Evolutionary conservation across 139 green algal species (phyloP), one percentile per base, ranked within the genome.

Genomic region (Edaphochlamys debaryana): DNA sequence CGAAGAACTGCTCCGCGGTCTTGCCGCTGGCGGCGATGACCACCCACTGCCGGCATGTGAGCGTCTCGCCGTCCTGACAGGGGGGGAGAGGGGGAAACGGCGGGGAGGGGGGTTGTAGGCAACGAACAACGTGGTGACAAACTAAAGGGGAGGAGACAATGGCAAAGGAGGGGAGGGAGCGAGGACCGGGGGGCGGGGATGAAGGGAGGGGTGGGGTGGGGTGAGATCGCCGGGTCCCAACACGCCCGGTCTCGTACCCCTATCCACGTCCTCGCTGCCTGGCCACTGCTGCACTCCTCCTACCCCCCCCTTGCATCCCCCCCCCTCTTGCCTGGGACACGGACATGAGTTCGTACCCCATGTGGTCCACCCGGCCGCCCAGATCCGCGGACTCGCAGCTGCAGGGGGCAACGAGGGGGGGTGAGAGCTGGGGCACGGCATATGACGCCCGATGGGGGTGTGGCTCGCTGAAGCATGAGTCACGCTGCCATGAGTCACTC

Each of bases 1-100:
- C 75, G 60, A 81, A 81, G n/a, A 42, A 34, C 75, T 81, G 75
- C 75, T 81, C 60, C 40, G 52, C 60, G 2, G 71, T 71, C 11
- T 30, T 32, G 60, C 75, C 75, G 8, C 19, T 32, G 27, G 27
- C 1, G 19, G 37, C 2, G 41, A 81, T 62, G 4, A 48, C 17
- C 2, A 81, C 60, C 75, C 75, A 81, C 41, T 81, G 75, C 13
- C 75, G 75, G 58, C 75, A 81, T 0, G 4, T 11, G 23, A 81
- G 62, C 9, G 27, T 80, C 3, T 70, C 38, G 54, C 58, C 58
- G 36, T 58, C 22, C 13, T 80, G 54, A 38, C 23, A 5, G 15
- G 20, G 20, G 50, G 50, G 50, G 7, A 9, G 6, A 2, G 50
- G 20, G 7, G 50, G 20, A n/a, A n/a, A n/a, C 50, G 50, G 50